Evolutionary conservation across 2,329 filamentous ascomycete species (phyloP).

Genomic region (Raffaelea ambrosiae): DNA sequence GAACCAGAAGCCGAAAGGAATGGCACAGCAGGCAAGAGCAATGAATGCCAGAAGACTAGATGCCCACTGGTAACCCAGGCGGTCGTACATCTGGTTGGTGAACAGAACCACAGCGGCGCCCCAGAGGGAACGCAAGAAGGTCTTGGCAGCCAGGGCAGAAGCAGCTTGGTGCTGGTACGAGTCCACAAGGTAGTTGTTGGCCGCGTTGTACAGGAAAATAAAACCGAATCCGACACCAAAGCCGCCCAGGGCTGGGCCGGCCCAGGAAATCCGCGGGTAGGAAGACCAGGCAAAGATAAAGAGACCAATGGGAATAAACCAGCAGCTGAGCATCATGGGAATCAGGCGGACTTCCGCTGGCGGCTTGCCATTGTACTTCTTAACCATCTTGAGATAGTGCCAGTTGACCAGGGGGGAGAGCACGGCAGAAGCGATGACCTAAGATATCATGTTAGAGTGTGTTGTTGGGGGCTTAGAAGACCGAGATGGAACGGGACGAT

Average conservation of each 20-base stretch:
- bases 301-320: slow-evolving; percentile 55
- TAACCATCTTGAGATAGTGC: slow-evolving; percentile 61
- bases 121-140: slow-evolving; percentile 71
- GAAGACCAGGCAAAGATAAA: slow-evolving; percentile 48
- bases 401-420: slow-evolving; percentile 70
- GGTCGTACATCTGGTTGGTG: slow-evolving; percentile 70
- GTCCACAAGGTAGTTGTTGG: slow-evolving; percentile 65
- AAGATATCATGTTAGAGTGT: background rate
- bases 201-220: slow-evolving; percentile 75
- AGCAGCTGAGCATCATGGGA: slow-evolving; percentile 73
- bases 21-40: slow-evolving; percentile 67
- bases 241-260: slow-evolving; percentile 63
- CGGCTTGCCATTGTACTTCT: slow-evolving; percentile 60
- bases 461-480: too few species aligned
- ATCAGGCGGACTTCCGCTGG: slow-evolving; percentile 71
- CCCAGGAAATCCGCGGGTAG: slow-evolving; percentile 57
- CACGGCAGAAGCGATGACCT: slow-evolving; percentile 51
- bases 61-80: slow-evolving; percentile 69
- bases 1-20: slow-evolving; percentile 75
- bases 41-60: slow-evolving; percentile 65
- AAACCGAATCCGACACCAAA: slow-evolving; percentile 70
- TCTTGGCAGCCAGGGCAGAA: slow-evolving; percentile 74
- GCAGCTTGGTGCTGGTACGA: slow-evolving; percentile 65
- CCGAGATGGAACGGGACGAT: background rate
- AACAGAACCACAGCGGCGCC: slow-evolving; percentile 71